A percentile compares a stretch with the other conserved stretches of the same genome.
These are phyloP conservation scores for Komagataella phaffii DNA, from an alignment of 805 yeast species.

Conservation along the genomic window DNA sequence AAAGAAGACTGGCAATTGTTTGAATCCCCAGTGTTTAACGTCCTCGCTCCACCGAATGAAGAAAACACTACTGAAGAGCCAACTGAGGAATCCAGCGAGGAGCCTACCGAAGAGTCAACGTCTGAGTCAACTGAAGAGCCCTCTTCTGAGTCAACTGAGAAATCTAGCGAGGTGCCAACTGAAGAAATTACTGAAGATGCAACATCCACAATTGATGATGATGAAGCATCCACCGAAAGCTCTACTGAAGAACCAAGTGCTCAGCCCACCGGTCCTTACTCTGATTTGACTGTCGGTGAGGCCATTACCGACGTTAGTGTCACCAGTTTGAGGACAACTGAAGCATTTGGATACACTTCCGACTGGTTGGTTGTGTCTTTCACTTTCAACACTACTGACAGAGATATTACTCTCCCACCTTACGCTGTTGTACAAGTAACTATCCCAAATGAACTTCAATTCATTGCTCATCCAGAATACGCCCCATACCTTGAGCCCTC, in stretches of 20 bases:
- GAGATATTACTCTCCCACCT: not conserved
- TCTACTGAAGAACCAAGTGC: not conserved
- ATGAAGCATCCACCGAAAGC: not conserved
- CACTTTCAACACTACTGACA: not conserved
- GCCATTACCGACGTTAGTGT: not conserved
- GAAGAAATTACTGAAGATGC: not conserved
- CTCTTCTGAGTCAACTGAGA: too few relatives aligned
- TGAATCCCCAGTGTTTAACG: slow-evolving; percentile 2
- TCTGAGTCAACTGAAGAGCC: too few relatives aligned
- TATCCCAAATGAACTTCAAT: not conserved
- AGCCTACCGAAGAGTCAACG: too few relatives aligned
- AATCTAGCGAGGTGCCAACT: not conserved
- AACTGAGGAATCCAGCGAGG: too few relatives aligned
- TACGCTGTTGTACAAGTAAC: not conserved
- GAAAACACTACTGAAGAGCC: not conserved
- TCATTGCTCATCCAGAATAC: not conserved
- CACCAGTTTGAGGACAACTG: not conserved
- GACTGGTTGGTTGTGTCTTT: not conserved
- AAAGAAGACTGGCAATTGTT: slow-evolving; percentile 6
- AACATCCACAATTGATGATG: not conserved
- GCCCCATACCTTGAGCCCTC: not conserved
- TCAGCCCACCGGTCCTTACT: not conserved
- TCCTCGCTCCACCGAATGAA: not conserved
- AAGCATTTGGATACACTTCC: not conserved
- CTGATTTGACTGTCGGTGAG: not conserved